These are phyloP conservation scores for Mycosphaerella sp. DNA, from an alignment of 2,329 filamentous ascomycete genomes.

Conservation along the genomic window DNA sequence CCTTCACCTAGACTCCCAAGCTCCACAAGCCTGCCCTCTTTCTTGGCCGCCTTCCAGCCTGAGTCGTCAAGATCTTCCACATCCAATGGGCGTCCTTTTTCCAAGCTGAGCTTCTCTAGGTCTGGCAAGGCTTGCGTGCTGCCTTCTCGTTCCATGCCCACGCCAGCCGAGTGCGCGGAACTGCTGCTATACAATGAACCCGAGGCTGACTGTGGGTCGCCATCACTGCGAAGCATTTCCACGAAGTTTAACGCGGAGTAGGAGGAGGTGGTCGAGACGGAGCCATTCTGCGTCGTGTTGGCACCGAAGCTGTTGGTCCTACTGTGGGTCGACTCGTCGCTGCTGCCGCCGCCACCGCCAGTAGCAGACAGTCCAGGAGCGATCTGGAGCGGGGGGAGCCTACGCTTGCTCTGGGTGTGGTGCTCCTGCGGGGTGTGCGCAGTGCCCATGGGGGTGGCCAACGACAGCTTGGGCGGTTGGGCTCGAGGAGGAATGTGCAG, in stretches of 20 bases:
- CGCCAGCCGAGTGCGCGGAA: slow-evolving; percentile 40
- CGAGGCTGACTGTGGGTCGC: slow-evolving; percentile 81
- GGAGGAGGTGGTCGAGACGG: slow-evolving; percentile 79
- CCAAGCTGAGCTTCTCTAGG: slow-evolving; percentile 73
- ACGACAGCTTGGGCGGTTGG: slow-evolving; percentile 68
- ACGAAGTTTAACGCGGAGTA: slow-evolving; percentile 80
- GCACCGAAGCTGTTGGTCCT: slow-evolving; percentile 81
- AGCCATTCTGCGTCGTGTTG: slow-evolving; percentile 64
- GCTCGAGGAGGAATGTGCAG: slow-evolving; percentile 46
- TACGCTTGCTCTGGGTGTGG: slow-evolving; percentile 15
- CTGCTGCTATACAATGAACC: slow-evolving; percentile 60
- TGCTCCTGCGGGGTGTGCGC: slow-evolving; percentile 59
- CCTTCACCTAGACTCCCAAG: slow-evolving; percentile 88
- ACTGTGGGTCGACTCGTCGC: slow-evolving; percentile 68
- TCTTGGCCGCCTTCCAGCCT: slow-evolving; percentile 87
- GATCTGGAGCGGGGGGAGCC: slow-evolving; percentile 48
- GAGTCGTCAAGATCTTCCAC: slow-evolving; percentile 94
- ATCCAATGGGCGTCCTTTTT: slow-evolving; percentile 76
- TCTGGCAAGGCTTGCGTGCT: slow-evolving; percentile 70
- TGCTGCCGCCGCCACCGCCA: slow-evolving; percentile 69
- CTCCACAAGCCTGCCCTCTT: slow-evolving; percentile 81
- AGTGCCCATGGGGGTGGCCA: slow-evolving; percentile 84
- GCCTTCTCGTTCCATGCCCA: slow-evolving; percentile 70
- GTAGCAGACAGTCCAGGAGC: slow-evolving; percentile 56
- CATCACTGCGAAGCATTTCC: slow-evolving; percentile 56